Evolutionary conservation across 208 protist species (phyloP), one percentile per base, ranked within the genome.

Genomic region (Herpetomonas samuelpessoai): DNA sequence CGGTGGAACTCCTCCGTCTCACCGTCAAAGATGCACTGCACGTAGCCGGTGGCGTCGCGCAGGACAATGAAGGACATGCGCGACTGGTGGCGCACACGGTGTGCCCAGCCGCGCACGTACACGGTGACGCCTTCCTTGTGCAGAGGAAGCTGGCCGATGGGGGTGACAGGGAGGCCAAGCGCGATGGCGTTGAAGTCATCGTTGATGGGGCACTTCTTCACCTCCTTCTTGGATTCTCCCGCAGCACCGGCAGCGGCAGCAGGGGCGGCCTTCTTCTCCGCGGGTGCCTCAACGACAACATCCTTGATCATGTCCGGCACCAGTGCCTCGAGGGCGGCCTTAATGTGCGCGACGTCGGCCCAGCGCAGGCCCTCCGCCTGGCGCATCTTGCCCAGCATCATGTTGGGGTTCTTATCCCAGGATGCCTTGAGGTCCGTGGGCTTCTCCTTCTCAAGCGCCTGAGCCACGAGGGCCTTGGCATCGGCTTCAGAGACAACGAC

Each of bases 61-160:
- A 99, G 68, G 2, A 97, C 91, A 1, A 99, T 62, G 74, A 99
- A 99, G 19, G 94, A 86, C 67, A 99, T 87, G 63, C 93, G 91
- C 21, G 90, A 91, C 74, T 99, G 96, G 56, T 91, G 79, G 47
- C 98, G 91, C 30, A 98, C 58, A 50, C 83, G 79, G 68, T 98
- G 96, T 1, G 98, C 93, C 98, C 98, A 99, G 22, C 97, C 98
- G 22, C 76, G 24, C 1, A 99, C 64, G 55, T 86, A 79, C 16
- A 99, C 86, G 12, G 72, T 67, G 25, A 56, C 65, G 44, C 81
- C 81, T 22, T 76, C 79, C 55, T 79, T 70, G 58, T 65, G 59
- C 1, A 59, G 66, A 16, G 69, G 65, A 24, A 95, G 61, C 47
- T 86, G 57, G 44, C 76, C 79, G 31, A 95, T 79, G 2, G 49